Percentiles rank a stretch among this genome's conserved stretches.
phyloP scores from a whole-genome alignment of 306 rosid species.

The Trifolium dubium region DNA sequence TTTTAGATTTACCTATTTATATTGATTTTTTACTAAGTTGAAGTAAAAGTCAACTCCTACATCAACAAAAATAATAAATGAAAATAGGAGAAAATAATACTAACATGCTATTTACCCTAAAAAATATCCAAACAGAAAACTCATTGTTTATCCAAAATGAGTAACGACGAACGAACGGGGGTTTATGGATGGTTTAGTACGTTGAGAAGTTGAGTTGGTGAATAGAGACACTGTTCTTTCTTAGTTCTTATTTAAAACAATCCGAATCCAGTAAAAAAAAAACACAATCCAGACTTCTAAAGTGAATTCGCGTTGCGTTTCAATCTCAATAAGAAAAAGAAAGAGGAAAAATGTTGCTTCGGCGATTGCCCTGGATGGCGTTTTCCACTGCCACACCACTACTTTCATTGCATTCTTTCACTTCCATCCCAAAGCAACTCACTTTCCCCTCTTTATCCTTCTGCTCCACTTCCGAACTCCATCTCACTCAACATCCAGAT shows the following conservation, averaged over 20 bases:
- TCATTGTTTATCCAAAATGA: too few relatives aligned
- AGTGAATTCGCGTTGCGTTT: neutral
- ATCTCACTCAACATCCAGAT: slow-evolving; percentile 47
- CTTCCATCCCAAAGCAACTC: slow-evolving; percentile 24
- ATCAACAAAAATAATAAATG: too few relatives aligned
- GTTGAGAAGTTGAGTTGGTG: neutral
- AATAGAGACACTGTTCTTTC: neutral
- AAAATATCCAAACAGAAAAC: too few relatives aligned
- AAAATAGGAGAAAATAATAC: too few relatives aligned
- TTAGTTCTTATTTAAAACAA: neutral
- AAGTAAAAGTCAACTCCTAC: too few relatives aligned
- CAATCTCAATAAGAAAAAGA: neutral
- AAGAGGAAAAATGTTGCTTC: slow-evolving; percentile 53
- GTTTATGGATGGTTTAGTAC: neutral
- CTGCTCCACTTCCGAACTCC: slow-evolving; percentile 41
- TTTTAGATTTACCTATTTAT: too few relatives aligned
- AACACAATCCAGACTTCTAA: neutral
- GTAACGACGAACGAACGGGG: neutral
- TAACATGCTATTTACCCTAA: too few relatives aligned
- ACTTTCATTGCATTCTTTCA: slow-evolving; percentile 41
- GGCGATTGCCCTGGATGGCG: slow-evolving; percentile 63
- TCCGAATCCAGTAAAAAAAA: neutral
- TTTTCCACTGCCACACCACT: slow-evolving; percentile 44
- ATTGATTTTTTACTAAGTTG: too few relatives aligned
- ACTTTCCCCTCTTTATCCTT: slow-evolving; percentile 34